phyloP scores from a whole-genome alignment of 2,329 filamentous ascomycete genomes.

The Ambrosiella cleistominuta region DNA sequence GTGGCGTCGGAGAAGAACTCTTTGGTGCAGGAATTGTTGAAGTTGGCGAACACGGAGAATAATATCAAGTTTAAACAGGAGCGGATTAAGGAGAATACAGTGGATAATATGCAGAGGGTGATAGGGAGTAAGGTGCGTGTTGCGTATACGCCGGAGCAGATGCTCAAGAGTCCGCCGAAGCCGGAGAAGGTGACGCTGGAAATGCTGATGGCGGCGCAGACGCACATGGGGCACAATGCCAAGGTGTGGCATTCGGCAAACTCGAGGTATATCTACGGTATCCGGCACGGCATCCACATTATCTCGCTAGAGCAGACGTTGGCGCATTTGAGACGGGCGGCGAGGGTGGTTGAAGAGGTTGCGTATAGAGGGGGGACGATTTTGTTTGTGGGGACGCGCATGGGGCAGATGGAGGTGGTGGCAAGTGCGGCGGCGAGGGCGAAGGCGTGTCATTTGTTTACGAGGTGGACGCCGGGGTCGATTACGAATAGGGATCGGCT shows the following conservation, averaged over 20 bases:
- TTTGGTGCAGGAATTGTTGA: slow-evolving; percentile 10
- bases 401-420: slow-evolving; percentile 64
- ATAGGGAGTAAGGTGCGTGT: slow-evolving; percentile 29
- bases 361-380: slow-evolving; percentile 67
- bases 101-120: background rate
- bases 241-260: slow-evolving; percentile 91
- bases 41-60: slow-evolving; percentile 8
- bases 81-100: background rate
- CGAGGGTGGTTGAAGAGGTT: slow-evolving; percentile 81
- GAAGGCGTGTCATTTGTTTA: slow-evolving; percentile 72
- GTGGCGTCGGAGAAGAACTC: slow-evolving; percentile 12
- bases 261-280: slow-evolving; percentile 82
- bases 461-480: slow-evolving; percentile 77
- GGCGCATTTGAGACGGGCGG: slow-evolving; percentile 75
- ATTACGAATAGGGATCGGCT: slow-evolving; percentile 91
- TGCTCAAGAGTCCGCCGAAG: slow-evolving; percentile 54
- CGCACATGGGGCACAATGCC: slow-evolving; percentile 78
- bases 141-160: slow-evolving; percentile 46
- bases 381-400: slow-evolving; percentile 75
- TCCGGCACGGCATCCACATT: slow-evolving; percentile 77
- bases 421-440: slow-evolving; percentile 65
- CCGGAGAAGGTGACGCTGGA: slow-evolving; percentile 76
- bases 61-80: slow-evolving; percentile 4
- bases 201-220: slow-evolving; percentile 71
- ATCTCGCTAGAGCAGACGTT: slow-evolving; percentile 82